Percentiles rank a stretch among this genome's conserved stretches.
These are phyloP conservation scores for Pichia membranifaciens DNA, from an alignment of 805 yeast species.

Conservation along the genomic window DNA sequence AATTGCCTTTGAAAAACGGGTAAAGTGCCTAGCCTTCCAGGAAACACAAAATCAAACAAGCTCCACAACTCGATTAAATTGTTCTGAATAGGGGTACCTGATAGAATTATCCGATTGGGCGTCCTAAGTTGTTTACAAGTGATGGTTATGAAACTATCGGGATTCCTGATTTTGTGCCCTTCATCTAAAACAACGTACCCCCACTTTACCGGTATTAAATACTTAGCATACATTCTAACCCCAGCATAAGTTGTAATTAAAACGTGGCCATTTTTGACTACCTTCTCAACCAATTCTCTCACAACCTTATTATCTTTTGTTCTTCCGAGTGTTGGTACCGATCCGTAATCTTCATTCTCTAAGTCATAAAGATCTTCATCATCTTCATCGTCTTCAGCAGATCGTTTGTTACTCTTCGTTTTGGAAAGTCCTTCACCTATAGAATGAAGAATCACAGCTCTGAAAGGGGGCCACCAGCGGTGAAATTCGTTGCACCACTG, in stretches of 20 bases:
- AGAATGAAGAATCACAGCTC: conserved; percentile 82
- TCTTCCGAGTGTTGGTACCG: conserved; percentile 23
- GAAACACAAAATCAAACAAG: conserved; percentile 88
- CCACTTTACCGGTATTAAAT: conserved; percentile 74
- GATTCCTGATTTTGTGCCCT: conserved; percentile 95
- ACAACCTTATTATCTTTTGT: conserved; percentile 27
- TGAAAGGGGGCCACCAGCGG: conserved; percentile 95
- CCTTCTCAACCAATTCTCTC: conserved; percentile 46
- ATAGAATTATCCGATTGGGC: conserved; percentile 76
- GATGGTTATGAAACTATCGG: conserved; percentile 82
- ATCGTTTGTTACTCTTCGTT: conserved; percentile 18
- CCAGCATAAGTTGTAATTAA: conserved; percentile 83
- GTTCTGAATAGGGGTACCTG: conserved; percentile 97
- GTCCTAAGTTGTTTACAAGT: conserved; percentile 81
- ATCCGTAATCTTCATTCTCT: conserved; percentile 39
- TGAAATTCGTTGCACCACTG: conserved; percentile 98
- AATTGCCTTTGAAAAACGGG: conserved; percentile 94
- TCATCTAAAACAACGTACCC: conserved; percentile 90
- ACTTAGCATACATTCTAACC: conserved; percentile 38
- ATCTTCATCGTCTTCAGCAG: conserved; percentile 35
- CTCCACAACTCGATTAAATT: conserved; percentile 92
- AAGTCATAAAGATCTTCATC: conserved; percentile 38
- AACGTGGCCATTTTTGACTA: conserved; percentile 69
- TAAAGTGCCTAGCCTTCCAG: conserved; percentile 89
- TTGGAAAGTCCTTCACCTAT: conserved; percentile 75